phyloP scores from a whole-genome alignment of 1,284 basidiomycete genomes.

The Leccinum brunneo-olivaceum region DNA sequence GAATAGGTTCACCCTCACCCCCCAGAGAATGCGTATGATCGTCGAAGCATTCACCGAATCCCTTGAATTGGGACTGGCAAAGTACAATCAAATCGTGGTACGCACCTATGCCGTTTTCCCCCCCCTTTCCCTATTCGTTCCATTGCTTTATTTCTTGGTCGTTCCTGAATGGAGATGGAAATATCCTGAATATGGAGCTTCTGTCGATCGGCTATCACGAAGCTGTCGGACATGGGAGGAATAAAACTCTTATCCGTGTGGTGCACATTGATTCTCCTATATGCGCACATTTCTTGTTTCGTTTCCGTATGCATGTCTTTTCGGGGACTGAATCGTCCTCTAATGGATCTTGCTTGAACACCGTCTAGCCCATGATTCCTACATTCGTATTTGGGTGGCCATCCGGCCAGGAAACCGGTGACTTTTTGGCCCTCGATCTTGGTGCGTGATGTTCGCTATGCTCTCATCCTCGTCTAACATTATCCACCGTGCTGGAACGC shows the following conservation, averaged over 20 bases:
- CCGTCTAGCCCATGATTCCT: constrained; percentile 84
- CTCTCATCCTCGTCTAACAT: not conserved
- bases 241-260: not conserved
- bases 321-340: constrained; percentile 1
- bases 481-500: too few species aligned
- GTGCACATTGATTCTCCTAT: not conserved
- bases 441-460: constrained; percentile 41
- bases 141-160: not conserved
- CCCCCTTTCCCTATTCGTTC: constrained; percentile 4
- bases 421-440: constrained; percentile 91
- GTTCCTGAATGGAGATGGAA: constrained; percentile 4
- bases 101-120: constrained; percentile 31
- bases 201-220: constrained; percentile 2
- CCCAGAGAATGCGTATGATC: constrained; percentile 95
- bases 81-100: constrained; percentile 84
- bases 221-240: not conserved
- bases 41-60: constrained; percentile 93
- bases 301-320: constrained; percentile 3
- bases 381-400: constrained; percentile 98
- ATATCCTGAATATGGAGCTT: not conserved
- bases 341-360: constrained; percentile 10
- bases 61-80: constrained; percentile 80
- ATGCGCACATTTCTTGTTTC: not conserved
- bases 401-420: constrained; percentile 81
- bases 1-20: constrained; percentile 74